These are phyloP conservation scores for Pezicula radicicola DNA, from an alignment of 2,329 filamentous ascomycete species.

Conservation along the genomic window DNA sequence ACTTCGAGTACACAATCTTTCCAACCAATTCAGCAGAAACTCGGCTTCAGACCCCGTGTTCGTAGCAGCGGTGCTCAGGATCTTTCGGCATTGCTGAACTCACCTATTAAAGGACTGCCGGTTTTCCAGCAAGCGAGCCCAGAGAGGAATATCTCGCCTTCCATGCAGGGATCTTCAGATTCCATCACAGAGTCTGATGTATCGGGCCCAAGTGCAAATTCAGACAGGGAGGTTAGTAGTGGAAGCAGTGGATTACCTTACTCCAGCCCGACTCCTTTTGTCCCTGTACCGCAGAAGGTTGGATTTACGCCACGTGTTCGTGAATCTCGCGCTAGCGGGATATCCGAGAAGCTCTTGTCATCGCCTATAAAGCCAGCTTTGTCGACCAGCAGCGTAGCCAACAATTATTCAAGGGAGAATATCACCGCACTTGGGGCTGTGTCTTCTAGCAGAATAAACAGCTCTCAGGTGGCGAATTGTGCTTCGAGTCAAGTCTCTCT, in stretches of 20 bases:
- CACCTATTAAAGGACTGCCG: not conserved
- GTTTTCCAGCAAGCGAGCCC: not conserved
- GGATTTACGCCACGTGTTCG: constrained; percentile 18
- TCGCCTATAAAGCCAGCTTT: constrained; percentile 11
- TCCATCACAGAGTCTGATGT: not conserved
- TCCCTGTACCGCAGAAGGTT: constrained; percentile 1
- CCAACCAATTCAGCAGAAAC: constrained; percentile 24
- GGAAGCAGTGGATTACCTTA: not conserved
- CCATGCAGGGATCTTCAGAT: not conserved
- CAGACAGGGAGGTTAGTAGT: not conserved
- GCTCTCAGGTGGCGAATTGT: constrained; percentile 2
- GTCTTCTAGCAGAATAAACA: constrained; percentile 18
- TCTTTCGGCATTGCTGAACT: not conserved
- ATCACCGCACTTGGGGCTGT: constrained; percentile 1
- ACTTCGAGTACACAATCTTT: constrained; percentile 7
- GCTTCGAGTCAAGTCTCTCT: not conserved
- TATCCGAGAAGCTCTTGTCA: constrained; percentile 1
- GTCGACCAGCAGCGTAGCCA: not conserved
- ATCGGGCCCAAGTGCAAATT: not conserved
- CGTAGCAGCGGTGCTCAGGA: not conserved
- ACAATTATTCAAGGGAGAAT: too few relatives aligned
- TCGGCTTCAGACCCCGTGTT: constrained; percentile 14
- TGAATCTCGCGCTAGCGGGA: constrained; percentile 1
- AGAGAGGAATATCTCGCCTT: not conserved
- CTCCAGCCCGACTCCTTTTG: not conserved